A percentile compares a stretch with the other conserved stretches of the same genome.
phyloP scores from a whole-genome alignment of 106 monocot genomes.

The Dendrobium huoshanense region DNA sequence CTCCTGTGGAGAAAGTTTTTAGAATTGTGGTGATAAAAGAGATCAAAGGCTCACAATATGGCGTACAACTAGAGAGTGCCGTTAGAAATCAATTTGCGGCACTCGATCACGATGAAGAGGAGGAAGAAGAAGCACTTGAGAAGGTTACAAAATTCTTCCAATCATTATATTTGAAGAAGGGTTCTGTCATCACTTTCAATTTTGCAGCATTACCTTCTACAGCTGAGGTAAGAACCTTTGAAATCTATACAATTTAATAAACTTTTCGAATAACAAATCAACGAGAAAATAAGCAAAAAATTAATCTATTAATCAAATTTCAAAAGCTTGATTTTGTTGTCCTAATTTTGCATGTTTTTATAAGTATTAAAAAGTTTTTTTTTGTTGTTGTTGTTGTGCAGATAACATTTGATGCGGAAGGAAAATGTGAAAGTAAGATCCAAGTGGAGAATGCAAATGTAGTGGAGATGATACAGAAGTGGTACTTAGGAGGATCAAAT shows the following conservation, averaged over 20 bases:
- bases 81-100: constrained; percentile 65
- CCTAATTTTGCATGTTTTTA: no score
- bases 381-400: constrained; percentile 2
- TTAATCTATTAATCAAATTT: neutral
- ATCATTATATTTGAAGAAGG: constrained; percentile 68
- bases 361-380: neutral
- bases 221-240: constrained; percentile 36
- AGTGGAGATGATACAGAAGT: constrained; percentile 65
- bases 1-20: constrained; percentile 58
- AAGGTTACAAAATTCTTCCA: constrained; percentile 73
- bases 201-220: constrained; percentile 32
- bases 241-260: neutral
- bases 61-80: constrained; percentile 64
- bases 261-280: no score
- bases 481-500: constrained; percentile 73
- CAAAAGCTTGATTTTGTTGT: neutral
- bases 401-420: constrained; percentile 66
- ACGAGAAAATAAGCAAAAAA: neutral
- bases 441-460: constrained; percentile 74
- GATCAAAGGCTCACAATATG: constrained; percentile 91
- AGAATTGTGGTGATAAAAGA: constrained; percentile 85
- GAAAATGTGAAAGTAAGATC: constrained; percentile 50
- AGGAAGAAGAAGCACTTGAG: constrained; percentile 78
- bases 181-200: constrained; percentile 55
- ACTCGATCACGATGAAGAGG: constrained; percentile 74